Evolutionary conservation across 768 basidiomycete species (phyloP), one percentile per base, ranked within the genome.

Genomic region (Suillus clintonianus): DNA sequence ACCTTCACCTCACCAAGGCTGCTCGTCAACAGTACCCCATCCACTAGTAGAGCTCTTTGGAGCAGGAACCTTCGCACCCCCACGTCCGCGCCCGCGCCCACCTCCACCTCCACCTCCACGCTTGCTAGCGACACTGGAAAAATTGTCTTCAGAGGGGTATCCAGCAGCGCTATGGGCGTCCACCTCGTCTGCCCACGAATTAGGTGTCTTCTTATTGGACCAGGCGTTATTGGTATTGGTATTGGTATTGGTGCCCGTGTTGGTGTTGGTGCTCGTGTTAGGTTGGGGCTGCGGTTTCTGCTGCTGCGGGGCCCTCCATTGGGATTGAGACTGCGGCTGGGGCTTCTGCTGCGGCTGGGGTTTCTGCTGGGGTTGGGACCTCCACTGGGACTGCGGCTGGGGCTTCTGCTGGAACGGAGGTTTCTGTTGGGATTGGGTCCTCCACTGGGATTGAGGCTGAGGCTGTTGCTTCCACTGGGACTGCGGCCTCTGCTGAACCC

Each of bases 181-280:
- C 27, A 76, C 65, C 54, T 75, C 65, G 15, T 75, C 75, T 22
- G 75, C 74, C 73, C 75, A 73, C 62, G 13, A 70, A 11, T 64
- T 70, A 64, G 10, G 67, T 7, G 65, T n/a, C 19, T 51, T 48
- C 0, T 5, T 47, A 27, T 32, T 68, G 3, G 62, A 45, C 53
- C 50, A 51, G 27, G 50, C 15, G 51, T 53, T 53, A 19, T 67
- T 64, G 50, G 13, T 34, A 2, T 24, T 53, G 11, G 6, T 32
- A n/a, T n/a, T n/a, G 50, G 13, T 34, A 2, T 24, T 53, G 11
- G 6, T 32, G 51, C 32, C 34, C 10, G 19, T 9, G 27, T 54
- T 30, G 50, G 13, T 34, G 2, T 24, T 53, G 11, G 6, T 32
- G 51, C 32, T 53, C 10, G 19, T 9, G 27, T 54, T 30, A 10